These are phyloP conservation scores for Rhytidiadelphus loreus DNA, from an alignment of 225 moss, liverwort and hornwort genomes.

Conservation along the genomic window DNA sequence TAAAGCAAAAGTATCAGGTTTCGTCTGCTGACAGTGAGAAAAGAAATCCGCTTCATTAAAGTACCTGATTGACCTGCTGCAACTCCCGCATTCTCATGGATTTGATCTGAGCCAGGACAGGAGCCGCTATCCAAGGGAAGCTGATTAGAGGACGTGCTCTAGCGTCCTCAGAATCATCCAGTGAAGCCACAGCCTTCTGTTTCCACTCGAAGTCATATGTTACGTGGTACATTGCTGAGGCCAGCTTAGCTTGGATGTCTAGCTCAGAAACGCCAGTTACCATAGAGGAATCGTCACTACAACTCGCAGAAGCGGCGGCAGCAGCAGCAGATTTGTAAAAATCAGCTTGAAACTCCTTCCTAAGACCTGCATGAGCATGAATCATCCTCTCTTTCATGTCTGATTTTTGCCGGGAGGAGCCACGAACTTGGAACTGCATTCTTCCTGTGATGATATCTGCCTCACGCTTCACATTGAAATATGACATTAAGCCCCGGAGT, in stretches of 20 bases:
- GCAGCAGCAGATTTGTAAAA: constrained; percentile 10
- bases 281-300: not conserved
- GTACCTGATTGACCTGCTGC: not conserved
- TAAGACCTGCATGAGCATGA: constrained; percentile 27
- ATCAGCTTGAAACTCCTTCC: constrained; percentile 38
- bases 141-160: constrained; percentile 23
- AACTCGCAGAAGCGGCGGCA: not conserved
- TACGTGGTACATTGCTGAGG: constrained; percentile 85
- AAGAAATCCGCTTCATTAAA: not conserved
- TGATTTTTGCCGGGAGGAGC: constrained; percentile 6
- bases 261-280: not conserved
- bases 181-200: constrained; percentile 10
- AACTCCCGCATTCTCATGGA: not conserved
- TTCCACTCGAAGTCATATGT: constrained; percentile 61
- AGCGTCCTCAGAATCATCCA: constrained; percentile 13
- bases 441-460: constrained; percentile 62
- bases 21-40: not conserved
- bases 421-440: not conserved
- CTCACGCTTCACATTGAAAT: constrained; percentile 54
- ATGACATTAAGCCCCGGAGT: constrained; percentile 56
- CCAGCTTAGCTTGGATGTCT: constrained; percentile 23
- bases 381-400: constrained; percentile 57
- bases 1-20: not conserved
- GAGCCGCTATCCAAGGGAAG: constrained; percentile 49
- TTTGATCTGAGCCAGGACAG: constrained; percentile 30